Conservation (phyloP, 441 rosid genomes). For the Hura crepitans region DNA sequence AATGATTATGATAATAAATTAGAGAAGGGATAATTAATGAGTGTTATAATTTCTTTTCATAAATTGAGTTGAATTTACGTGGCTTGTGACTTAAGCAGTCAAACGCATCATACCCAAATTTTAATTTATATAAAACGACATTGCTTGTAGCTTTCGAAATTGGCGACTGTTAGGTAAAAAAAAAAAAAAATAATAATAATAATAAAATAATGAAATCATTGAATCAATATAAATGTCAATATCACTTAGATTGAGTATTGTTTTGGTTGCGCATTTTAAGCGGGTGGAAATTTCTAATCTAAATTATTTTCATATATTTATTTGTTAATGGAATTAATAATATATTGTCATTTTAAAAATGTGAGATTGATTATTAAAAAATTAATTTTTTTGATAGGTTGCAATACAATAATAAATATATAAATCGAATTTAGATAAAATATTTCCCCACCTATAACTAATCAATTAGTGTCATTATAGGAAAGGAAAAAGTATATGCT, state of each 20-base stretch:
- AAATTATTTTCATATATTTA: too few species aligned
- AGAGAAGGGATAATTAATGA: constrained; percentile 8
- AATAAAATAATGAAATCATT: too few species aligned
- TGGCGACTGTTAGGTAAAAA: not conserved
- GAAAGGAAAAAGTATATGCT: too few species aligned
- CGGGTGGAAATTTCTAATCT: not conserved
- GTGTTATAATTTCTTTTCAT: not conserved
- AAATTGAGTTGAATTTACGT: constrained; percentile 20
- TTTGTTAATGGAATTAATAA: too few species aligned
- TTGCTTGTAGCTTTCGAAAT: not conserved
- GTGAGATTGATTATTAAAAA: too few species aligned
- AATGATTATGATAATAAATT: not conserved
- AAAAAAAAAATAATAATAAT: too few species aligned
- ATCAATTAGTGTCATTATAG: too few species aligned
- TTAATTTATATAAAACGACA: not conserved
- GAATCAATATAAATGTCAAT: constrained; percentile 1
- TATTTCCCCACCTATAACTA: too few species aligned
- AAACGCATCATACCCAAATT: constrained; percentile 12
- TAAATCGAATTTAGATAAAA: too few species aligned
- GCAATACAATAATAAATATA: too few species aligned
- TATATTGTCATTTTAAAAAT: too few species aligned
- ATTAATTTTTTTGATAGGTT: too few species aligned
- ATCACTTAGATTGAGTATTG: not conserved
- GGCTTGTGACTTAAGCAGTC: constrained; percentile 27
- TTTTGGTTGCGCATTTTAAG: constrained; percentile 18